Conservation (phyloP, 2,329 filamentous ascomycete genomes). For the Cladorrhinum sp. region DNA sequence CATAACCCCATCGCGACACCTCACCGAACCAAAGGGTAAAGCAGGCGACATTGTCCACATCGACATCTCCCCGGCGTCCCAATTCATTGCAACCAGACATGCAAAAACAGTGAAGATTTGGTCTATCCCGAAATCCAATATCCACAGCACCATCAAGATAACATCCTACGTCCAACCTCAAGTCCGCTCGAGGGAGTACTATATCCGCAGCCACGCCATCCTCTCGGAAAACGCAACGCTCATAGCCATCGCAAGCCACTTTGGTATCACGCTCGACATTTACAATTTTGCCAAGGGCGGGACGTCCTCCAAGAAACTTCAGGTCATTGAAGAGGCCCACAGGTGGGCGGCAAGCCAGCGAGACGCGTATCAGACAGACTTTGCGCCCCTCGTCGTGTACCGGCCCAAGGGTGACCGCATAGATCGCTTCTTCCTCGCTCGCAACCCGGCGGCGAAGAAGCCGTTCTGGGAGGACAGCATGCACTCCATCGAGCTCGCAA, state of each 20-base stretch:
- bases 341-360: slow-evolving; percentile 37
- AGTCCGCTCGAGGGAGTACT: slow-evolving; percentile 39
- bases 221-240: slow-evolving; percentile 38
- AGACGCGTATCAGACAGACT: slow-evolving; percentile 34
- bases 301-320: slow-evolving; percentile 33
- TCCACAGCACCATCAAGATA: slow-evolving; percentile 36
- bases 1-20: slow-evolving; percentile 17
- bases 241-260: slow-evolving; percentile 37
- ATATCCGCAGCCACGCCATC: slow-evolving; percentile 41
- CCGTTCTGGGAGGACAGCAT: slow-evolving; percentile 32
- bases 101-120: slow-evolving; percentile 29
- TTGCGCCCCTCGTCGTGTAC: slow-evolving; percentile 38
- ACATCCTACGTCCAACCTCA: slow-evolving; percentile 38
- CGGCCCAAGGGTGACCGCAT: slow-evolving; percentile 32
- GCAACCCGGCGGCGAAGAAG: slow-evolving; percentile 21
- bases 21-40: slow-evolving; percentile 24
- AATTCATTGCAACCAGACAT: slow-evolving; percentile 33
- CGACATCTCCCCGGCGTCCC: slow-evolving; percentile 33
- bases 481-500: slow-evolving; percentile 37
- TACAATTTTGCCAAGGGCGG: slow-evolving; percentile 37
- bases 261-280: slow-evolving; percentile 39
- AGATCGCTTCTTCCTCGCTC: slow-evolving; percentile 33
- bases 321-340: slow-evolving; percentile 38
- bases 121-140: slow-evolving; percentile 22
- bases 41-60: slow-evolving; percentile 35